These are phyloP conservation scores for Populus ilicifolia DNA, from an alignment of 345 rosid genomes.

Conservation along the genomic window DNA sequence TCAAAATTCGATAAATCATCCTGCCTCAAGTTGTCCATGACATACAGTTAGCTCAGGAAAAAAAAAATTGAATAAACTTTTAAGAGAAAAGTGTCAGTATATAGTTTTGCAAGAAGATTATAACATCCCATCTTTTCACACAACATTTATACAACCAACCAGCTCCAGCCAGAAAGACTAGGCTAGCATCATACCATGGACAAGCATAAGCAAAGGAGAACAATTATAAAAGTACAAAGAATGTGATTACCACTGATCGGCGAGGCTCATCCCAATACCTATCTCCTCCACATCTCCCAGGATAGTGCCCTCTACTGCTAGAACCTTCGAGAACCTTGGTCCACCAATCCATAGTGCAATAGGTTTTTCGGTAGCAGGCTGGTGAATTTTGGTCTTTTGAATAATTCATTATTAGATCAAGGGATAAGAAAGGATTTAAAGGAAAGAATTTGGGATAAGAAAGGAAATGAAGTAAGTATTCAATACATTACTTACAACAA, in stretches of 20 bases:
- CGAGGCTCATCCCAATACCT: constrained; percentile 50
- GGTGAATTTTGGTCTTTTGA: constrained; percentile 36
- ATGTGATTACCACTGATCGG: constrained; percentile 51
- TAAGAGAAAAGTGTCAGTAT: neutral
- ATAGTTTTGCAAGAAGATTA: constrained; percentile 1
- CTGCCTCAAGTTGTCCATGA: constrained; percentile 41
- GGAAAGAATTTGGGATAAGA: constrained; percentile 8
- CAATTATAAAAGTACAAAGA: neutral
- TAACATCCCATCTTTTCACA: constrained; percentile 1
- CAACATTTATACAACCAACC: neutral
- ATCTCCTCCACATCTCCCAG: constrained; percentile 47
- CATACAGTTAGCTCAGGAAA: neutral
- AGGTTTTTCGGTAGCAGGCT: constrained; percentile 10
- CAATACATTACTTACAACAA: neutral
- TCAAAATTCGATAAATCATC: constrained; percentile 74
- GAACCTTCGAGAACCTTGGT: constrained; percentile 72
- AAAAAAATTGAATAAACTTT: neutral
- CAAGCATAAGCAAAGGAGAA: constrained; percentile 3
- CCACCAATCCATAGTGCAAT: constrained; percentile 75
- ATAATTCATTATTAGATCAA: neutral
- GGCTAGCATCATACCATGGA: neutral
- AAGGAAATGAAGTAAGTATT: neutral
- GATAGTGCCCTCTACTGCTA: constrained; percentile 46
- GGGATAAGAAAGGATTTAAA: too few species aligned
- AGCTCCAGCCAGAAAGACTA: neutral